Percentiles rank a stretch among this genome's conserved stretches.
Evolutionary conservation across 2,329 filamentous ascomycete genomes (phyloP).

Genomic region (Aspergillus caelatus): DNA sequence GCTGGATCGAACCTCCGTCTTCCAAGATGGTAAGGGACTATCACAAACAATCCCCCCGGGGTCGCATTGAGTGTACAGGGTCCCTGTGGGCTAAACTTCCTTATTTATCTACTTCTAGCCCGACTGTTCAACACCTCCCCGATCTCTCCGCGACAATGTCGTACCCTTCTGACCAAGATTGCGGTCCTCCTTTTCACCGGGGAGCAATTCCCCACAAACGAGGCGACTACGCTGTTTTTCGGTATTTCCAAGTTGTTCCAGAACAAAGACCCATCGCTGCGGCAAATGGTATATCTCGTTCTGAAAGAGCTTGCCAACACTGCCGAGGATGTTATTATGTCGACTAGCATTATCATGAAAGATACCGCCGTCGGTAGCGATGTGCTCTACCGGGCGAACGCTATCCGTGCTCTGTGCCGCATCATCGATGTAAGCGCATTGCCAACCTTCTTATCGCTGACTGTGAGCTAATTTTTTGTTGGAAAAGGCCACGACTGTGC

Average conservation of each 20-base stretch:
- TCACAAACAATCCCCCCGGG: conserved; percentile 22
- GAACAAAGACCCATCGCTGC: conserved; percentile 96
- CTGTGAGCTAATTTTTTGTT: conserved; percentile 18
- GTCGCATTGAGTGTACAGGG: conserved; percentile 21
- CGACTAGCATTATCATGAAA: conserved; percentile 99
- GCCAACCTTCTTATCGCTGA: neutral
- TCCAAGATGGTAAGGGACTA: conserved; percentile 82
- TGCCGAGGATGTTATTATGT: conserved; percentile 99
- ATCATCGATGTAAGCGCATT: conserved; percentile 80
- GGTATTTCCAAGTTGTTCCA: conserved; percentile 99
- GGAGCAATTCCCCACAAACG: conserved; percentile 94
- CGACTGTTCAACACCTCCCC: conserved; percentile 97
- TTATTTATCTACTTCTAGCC: conserved; percentile 55
- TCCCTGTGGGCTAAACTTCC: conserved; percentile 19
- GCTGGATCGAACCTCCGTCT: conserved; percentile 96
- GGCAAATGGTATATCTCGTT: conserved; percentile 98
- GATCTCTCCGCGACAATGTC: conserved; percentile 95
- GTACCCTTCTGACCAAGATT: conserved; percentile 96
- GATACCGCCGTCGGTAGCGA: conserved; percentile 95
- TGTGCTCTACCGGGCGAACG: conserved; percentile 90
- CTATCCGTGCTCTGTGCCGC: conserved; percentile 90
- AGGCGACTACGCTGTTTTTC: conserved; percentile 98
- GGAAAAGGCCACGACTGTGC: conserved; percentile 81
- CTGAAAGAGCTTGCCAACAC: conserved; percentile 96
- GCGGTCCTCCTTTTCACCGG: conserved; percentile 94